Evolutionary conservation across 768 basidiomycete species (phyloP), one percentile per base, ranked within the genome.

Genomic region (Tylopilus balloui): DNA sequence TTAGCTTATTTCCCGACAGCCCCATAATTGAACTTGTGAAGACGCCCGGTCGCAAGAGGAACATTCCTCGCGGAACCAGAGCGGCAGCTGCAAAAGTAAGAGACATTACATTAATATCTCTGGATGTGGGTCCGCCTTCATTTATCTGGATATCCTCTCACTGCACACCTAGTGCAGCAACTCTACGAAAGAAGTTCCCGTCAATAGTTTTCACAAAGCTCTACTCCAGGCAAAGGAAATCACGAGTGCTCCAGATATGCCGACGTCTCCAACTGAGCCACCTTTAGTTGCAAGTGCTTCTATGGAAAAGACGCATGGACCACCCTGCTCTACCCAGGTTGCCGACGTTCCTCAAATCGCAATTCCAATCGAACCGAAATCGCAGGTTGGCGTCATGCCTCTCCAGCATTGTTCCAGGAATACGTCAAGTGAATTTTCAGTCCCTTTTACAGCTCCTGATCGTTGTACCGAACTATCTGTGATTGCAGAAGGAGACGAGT

Each of bases 1-100:
- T 42, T 14, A 42, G 51, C 19, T 57, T 47, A 20, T 46, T 17
- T 36, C 12, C 13, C 0, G 34, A 14, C 53, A 90, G 88, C 40
- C 78, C 81, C 8, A 76, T 91, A 14, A 82, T 88, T 35, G 87
- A 91, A 45, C 75, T 92, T 15, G 80, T 92, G 3, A 92, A 92
- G 69, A 92, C 90, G 1, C 89, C 89, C 13, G 83, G 86, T 25
- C 78, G 88, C 37, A 88, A 79, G 66, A 87, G 78, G 68, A 74
- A 72, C 41, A 65, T 75, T 13, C 69, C 71, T 4, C 78, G 74
- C 56, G 78, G 76, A 55, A 71, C 76, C 15, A 79, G 79, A 55
- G 62, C 63, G 15, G 64, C 69, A 4, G 60, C 72, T 6, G 77
- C 76, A 9, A 81, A 78, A 60, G 67, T 75, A 48, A 75, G 72